These are phyloP conservation scores for Amanita pallidorosea DNA, from an alignment of 768 basidiomycete genomes.

Conservation along the genomic window DNA sequence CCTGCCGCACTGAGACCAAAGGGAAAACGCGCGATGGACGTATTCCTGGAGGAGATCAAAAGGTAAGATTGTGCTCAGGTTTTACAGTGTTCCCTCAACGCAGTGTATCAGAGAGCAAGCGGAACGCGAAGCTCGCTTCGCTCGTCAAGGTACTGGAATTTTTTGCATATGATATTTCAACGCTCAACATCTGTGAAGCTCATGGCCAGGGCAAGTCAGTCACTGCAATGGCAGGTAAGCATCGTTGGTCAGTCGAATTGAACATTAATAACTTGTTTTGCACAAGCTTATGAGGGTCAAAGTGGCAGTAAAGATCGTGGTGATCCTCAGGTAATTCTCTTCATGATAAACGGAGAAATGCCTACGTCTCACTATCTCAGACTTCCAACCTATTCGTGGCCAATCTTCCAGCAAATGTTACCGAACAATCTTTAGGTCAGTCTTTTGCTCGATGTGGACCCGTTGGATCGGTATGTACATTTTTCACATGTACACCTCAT, in stretches of 20 bases:
- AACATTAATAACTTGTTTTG: slow-evolving; percentile 1
- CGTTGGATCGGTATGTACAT: slow-evolving; percentile 72
- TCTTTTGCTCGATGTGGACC: slow-evolving; percentile 90
- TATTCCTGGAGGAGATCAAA: slow-evolving; percentile 95
- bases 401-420: slow-evolving; percentile 81
- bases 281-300: slow-evolving; percentile 78
- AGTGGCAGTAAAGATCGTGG: slow-evolving; percentile 85
- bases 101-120: slow-evolving; percentile 72
- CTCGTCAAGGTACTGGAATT: slow-evolving; percentile 43
- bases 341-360: not conserved
- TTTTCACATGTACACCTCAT: not conserved
- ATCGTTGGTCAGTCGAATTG: not conserved
- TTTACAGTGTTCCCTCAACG: slow-evolving; percentile 1
- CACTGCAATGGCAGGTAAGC: slow-evolving; percentile 80
- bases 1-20: slow-evolving; percentile 57
- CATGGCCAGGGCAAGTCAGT: slow-evolving; percentile 65
- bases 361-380: slow-evolving; percentile 21
- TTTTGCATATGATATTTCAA: not conserved
- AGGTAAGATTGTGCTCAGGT: slow-evolving; percentile 31
- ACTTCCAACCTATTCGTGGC: slow-evolving; percentile 96
- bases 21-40: slow-evolving; percentile 93
- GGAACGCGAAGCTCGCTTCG: slow-evolving; percentile 76
- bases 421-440: slow-evolving; percentile 74
- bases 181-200: slow-evolving; percentile 19
- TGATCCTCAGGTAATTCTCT: slow-evolving; percentile 61